A percentile compares a stretch with the other conserved stretches of the same genome.
Conservation (phyloP, 371 early-diverging fungal species). For the Syncephalastrum racemosum region DNA sequence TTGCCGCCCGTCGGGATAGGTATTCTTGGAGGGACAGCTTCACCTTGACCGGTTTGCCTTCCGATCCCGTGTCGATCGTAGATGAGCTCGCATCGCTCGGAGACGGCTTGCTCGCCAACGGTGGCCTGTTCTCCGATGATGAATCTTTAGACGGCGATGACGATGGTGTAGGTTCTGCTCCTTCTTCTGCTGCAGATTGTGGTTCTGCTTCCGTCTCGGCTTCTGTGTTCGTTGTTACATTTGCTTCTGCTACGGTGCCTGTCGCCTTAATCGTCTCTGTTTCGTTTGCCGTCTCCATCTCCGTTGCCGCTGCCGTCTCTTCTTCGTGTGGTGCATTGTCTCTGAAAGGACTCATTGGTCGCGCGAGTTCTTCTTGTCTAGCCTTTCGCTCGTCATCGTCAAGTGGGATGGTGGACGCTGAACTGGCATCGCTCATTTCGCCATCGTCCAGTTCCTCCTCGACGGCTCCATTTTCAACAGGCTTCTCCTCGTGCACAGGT, state of each 20-base stretch:
- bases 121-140: too few species aligned
- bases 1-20: slow-evolving; percentile 23
- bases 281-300: neutral
- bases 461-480: too few species aligned
- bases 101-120: too few species aligned
- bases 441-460: slow-evolving; percentile 10
- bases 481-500: neutral
- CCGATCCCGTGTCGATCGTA: slow-evolving; percentile 3
- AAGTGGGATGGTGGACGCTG: slow-evolving; percentile 30
- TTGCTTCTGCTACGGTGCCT: too few species aligned
- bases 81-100: too few species aligned
- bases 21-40: slow-evolving; percentile 43
- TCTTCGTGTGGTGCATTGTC: neutral
- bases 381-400: slow-evolving; percentile 2
- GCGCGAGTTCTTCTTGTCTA: neutral
- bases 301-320: neutral
- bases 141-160: too few species aligned
- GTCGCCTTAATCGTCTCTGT: neutral
- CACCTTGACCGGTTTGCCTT: slow-evolving; percentile 18
- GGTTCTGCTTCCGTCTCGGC: neutral
- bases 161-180: slow-evolving; percentile 1
- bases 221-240: too few species aligned
- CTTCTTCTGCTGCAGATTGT: neutral
- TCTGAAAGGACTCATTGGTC: neutral
- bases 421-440: slow-evolving; percentile 29